Evolutionary conservation across 2,329 filamentous ascomycete species (phyloP).

Genomic region (Fusarium concolor): DNA sequence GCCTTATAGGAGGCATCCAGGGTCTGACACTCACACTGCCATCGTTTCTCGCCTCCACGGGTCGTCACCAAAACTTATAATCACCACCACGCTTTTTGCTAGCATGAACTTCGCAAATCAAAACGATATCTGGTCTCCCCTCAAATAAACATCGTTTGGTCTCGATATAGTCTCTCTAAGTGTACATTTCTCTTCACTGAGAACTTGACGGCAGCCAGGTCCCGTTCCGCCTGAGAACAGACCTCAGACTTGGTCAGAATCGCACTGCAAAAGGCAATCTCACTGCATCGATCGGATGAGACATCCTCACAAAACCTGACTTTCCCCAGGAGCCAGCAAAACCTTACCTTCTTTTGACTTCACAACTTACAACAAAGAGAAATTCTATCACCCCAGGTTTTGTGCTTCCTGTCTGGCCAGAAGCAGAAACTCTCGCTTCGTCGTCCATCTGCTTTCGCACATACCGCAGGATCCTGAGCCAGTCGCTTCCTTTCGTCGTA

Average conservation of each 20-base stretch:
- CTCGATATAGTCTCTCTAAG: not conserved
- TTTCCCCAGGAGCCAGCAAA: not conserved
- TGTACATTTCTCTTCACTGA: not conserved
- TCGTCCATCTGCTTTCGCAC: constrained; percentile 34
- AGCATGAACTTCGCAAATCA: not conserved
- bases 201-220: not conserved
- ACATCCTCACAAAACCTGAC: not conserved
- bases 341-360: not conserved
- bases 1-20: constrained; percentile 6
- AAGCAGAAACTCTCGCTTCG: constrained; percentile 35
- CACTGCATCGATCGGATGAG: not conserved
- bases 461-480: constrained; percentile 26
- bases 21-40: constrained; percentile 21
- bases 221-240: not conserved
- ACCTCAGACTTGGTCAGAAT: not conserved
- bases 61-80: constrained; percentile 3
- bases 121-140: not conserved
- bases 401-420: constrained; percentile 26
- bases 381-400: not conserved
- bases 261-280: not conserved
- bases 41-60: constrained; percentile 5
- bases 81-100: not conserved
- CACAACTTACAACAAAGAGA: not conserved
- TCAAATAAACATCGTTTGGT: not conserved
- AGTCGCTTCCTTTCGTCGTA: constrained; percentile 35